These are phyloP conservation scores for Plasmodium cynomolgi DNA, from an alignment of 169 alveolate genomes.

Conservation along the genomic window DNA sequence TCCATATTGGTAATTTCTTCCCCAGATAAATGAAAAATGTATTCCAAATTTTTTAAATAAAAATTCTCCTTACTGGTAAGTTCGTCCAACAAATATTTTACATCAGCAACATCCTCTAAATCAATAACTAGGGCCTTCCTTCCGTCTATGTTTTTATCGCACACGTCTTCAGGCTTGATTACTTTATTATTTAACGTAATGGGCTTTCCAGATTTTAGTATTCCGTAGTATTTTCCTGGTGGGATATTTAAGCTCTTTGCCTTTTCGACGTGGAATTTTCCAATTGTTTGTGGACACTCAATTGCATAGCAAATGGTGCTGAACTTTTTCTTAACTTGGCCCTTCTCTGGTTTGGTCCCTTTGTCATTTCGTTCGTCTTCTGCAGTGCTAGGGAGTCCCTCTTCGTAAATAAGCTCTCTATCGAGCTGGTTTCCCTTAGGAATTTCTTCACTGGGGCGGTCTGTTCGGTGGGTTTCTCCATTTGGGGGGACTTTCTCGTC, in stretches of 20 bases:
- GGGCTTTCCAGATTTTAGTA: conserved; percentile 88
- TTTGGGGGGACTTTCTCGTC: neutral
- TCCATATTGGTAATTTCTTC: conserved; percentile 38
- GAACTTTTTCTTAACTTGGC: neutral
- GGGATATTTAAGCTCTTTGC: conserved; percentile 87
- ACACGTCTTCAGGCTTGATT: conserved; percentile 88
- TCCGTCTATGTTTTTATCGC: conserved; percentile 87
- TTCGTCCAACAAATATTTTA: conserved; percentile 15
- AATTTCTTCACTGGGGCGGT: neutral
- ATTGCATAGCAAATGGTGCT: conserved; percentile 68
- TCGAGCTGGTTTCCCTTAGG: neutral
- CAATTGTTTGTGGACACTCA: conserved; percentile 80
- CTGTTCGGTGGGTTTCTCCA: neutral
- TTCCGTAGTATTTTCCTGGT: conserved; percentile 90
- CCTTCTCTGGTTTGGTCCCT: neutral
- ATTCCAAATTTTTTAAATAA: conserved; percentile 67
- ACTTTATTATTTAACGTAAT: conserved; percentile 83
- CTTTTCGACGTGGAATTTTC: conserved; percentile 83
- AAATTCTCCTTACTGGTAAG: conserved; percentile 1
- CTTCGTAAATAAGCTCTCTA: neutral
- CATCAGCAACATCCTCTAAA: conserved; percentile 18
- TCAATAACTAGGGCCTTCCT: conserved; percentile 69
- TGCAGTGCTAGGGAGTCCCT: neutral
- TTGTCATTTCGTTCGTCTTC: neutral
- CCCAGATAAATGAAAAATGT: conserved; percentile 61